Evolutionary conservation across 1,284 basidiomycete genomes (phyloP).

Genomic region (Cutaneotrichosporon spelunceum): DNA sequence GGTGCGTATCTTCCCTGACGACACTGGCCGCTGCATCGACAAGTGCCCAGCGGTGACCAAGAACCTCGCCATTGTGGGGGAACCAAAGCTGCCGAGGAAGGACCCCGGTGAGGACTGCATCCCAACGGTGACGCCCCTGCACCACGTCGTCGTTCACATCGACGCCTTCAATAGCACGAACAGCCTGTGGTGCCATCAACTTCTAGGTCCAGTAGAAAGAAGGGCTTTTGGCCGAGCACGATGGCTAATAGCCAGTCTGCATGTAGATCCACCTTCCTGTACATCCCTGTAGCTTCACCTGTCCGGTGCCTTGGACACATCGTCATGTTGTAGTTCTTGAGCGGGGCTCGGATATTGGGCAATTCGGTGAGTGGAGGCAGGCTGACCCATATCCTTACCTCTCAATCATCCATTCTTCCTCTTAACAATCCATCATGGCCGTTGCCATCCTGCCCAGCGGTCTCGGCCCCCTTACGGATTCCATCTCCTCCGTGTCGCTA

Average conservation of each 20-base stretch:
- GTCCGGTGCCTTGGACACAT: no score
- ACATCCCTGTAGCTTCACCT: no score
- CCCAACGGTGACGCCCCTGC: neutral
- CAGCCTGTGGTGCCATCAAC: constrained; percentile 2
- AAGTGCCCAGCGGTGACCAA: constrained; percentile 5
- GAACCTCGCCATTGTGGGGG: constrained; percentile 8
- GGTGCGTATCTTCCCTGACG: constrained; percentile 9
- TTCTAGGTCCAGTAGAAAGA: neutral
- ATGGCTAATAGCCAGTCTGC: neutral
- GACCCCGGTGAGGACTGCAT: neutral
- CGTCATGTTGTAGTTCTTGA: no score
- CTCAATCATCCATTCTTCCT: neutral
- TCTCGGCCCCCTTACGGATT: neutral
- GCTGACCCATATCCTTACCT: neutral
- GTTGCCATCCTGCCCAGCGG: neutral
- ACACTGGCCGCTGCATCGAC: neutral
- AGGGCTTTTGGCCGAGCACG: neutral
- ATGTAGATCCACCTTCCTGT: neutral
- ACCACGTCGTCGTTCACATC: neutral
- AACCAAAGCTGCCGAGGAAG: neutral
- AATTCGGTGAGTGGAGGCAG: neutral
- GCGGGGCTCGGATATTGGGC: no score
- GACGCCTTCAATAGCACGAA: neutral
- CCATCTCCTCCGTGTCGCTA: neutral
- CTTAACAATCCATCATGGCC: neutral